Evolutionary conservation across 2,329 filamentous ascomycete species (phyloP).

Genomic region (Mariannaea elegans): DNA sequence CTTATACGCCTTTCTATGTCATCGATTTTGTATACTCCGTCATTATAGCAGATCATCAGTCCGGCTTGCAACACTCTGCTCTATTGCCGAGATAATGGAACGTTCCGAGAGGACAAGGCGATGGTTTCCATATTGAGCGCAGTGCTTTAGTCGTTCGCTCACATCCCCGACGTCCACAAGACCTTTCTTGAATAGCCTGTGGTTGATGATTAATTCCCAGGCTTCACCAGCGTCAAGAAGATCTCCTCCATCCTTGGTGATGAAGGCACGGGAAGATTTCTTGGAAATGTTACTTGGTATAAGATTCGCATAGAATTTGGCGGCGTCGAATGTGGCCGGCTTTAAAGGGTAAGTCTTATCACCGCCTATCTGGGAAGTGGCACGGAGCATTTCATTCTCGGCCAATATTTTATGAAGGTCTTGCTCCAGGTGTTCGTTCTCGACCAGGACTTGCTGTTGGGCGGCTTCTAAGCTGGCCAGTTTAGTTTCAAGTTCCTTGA

Average conservation of each 20-base stretch:
- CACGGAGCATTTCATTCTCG: conserved; percentile 91
- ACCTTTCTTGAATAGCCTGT: conserved; percentile 79
- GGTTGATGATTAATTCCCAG: conserved; percentile 89
- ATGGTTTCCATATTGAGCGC: conserved; percentile 84
- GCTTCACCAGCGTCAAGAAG: conserved; percentile 80
- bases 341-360: conserved; percentile 52
- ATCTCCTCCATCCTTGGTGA: conserved; percentile 71
- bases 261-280: conserved; percentile 72
- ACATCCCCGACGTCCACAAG: conserved; percentile 86
- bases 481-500: conserved; percentile 91
- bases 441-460: conserved; percentile 75
- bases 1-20: conserved; percentile 14
- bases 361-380: conserved; percentile 66
- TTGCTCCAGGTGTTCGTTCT: conserved; percentile 87
- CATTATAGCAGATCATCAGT: conserved; percentile 74
- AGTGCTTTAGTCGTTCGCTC: conserved; percentile 77
- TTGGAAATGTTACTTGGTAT: conserved; percentile 69
- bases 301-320: conserved; percentile 73
- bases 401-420: conserved; percentile 85
- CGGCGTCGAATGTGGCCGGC: conserved; percentile 72
- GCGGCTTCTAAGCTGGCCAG: conserved; percentile 79
- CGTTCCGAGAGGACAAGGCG: conserved; percentile 87
- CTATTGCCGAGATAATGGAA: conserved; percentile 77
- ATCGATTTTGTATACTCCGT: not conserved
- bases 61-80: conserved; percentile 78